Evolutionary conservation across 208 protist genomes (phyloP), one percentile per base, ranked within the genome.

Genomic region (Crithidia expoeki): DNA sequence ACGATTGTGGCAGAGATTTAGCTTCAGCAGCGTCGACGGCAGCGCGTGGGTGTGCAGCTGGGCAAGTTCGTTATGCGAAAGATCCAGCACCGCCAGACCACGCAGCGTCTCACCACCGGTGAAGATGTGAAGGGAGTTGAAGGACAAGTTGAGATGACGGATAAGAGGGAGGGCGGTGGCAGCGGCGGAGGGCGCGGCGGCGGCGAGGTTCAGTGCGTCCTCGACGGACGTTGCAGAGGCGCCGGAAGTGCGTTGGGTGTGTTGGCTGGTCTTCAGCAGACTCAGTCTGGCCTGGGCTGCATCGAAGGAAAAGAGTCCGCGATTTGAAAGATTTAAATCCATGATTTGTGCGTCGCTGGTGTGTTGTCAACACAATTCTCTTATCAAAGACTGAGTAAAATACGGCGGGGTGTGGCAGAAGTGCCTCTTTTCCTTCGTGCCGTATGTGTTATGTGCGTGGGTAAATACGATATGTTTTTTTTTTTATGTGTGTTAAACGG

Each of bases 111-210:
- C 80, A 0, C 82, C 84, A 7, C 86, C 87, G 36, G 72, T 65
- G 72, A 95, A 95, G 57, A 79, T 53, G 51, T 82, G 86, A 6
- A 95, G 81, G 0, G 75, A 70, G 71, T 95, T 95, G 75, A 86
- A 76, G 10, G 89, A 89, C 27, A 95, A 64, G 72, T 91, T 79
- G n/a, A 95, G 68, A 6, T 61, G 53, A 4, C 64, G 70, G 28
- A 93, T 76, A 30, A 74, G 25, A n/a, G 60, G 62, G 51, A 77
- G 47, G n/a, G 52, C 52, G 4, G 47, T 23, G 21, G 23, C 23
- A 4, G 21, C 17, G 21, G 47, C 21, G 47, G 47, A 23, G 9
- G 70, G 44, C 28, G 61, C 30, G 36, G 61, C 23, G 33, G 49
- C 5, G 9, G 36, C 21, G 55, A 53, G 28, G 36, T 47, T n/a